Conservation (phyloP, 2,329 filamentous ascomycete genomes). For the Aspergillus transmontanensis region DNA sequence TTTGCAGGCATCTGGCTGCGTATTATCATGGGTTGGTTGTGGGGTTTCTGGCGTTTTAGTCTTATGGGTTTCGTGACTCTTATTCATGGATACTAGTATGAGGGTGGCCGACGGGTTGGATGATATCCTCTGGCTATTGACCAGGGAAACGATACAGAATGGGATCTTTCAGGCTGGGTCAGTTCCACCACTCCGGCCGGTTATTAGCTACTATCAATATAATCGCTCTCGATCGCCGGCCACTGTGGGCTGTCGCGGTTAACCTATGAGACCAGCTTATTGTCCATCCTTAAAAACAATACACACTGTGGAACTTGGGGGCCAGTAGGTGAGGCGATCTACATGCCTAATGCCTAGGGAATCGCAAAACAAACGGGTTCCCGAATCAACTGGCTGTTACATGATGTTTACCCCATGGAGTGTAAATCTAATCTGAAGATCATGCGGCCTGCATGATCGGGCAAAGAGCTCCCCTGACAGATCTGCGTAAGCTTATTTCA, state of each 20-base stretch:
- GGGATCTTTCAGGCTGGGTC: constrained; percentile 24
- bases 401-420: not conserved
- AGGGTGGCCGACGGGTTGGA: constrained; percentile 32
- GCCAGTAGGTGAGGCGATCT: not conserved
- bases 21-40: constrained; percentile 39
- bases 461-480: constrained; percentile 5
- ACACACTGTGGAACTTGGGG: not conserved
- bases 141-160: constrained; percentile 24
- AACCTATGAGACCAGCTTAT: constrained; percentile 17
- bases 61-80: constrained; percentile 37
- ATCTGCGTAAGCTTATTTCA: constrained; percentile 11
- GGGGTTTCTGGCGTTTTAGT: constrained; percentile 45
- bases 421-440: constrained; percentile 11
- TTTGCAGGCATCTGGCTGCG: constrained; percentile 37
- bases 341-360: not conserved
- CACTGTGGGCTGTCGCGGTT: constrained; percentile 20
- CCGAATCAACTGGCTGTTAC: not conserved
- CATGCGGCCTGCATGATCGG: constrained; percentile 8
- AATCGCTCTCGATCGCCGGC: constrained; percentile 22
- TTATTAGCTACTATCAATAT: constrained; percentile 27
- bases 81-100: constrained; percentile 26
- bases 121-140: constrained; percentile 22
- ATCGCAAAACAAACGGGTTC: not conserved
- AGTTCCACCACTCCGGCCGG: constrained; percentile 18
- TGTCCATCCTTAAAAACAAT: not conserved